Conservation (phyloP, 2,329 filamentous ascomycete species). For the Blumeria graminis region DNA sequence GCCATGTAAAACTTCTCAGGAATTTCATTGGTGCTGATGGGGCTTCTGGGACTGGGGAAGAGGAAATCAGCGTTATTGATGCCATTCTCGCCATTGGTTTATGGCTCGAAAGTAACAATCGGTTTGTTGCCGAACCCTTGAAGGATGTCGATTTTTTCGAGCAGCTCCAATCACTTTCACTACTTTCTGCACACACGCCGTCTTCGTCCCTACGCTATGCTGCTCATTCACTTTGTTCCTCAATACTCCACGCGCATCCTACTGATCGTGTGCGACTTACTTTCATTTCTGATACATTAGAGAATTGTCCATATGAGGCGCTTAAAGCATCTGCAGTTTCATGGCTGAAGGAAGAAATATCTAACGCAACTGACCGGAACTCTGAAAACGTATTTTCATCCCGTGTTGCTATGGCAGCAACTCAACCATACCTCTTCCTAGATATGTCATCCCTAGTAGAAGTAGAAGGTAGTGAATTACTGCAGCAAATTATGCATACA, state of each 20-base stretch:
- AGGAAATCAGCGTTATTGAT: conserved; percentile 30
- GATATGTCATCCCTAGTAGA: conserved; percentile 24
- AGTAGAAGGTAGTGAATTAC: conserved; percentile 19
- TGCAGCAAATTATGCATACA: conserved; percentile 27
- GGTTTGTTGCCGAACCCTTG: conserved; percentile 17
- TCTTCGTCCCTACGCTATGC: conserved; percentile 17
- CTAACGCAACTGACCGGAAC: conserved; percentile 17
- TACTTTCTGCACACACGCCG: conserved; percentile 17
- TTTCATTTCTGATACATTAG: conserved; percentile 39
- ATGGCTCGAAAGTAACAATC: conserved; percentile 28
- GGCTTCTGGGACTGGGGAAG: conserved; percentile 20
- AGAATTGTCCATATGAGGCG: conserved; percentile 38
- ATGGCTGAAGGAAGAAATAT: conserved; percentile 39
- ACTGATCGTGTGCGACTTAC: conserved; percentile 31
- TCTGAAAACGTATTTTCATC: conserved; percentile 22
- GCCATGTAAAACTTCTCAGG: conserved; percentile 29
- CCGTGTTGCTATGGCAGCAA: conserved; percentile 29
- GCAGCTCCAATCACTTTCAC: conserved; percentile 27
- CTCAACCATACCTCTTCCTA: conserved; percentile 39
- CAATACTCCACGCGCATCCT: conserved; percentile 28
- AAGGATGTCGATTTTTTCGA: conserved; percentile 25
- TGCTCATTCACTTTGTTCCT: conserved; percentile 16
- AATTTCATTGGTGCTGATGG: conserved; percentile 28
- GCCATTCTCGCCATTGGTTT: conserved; percentile 34
- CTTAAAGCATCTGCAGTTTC: conserved; percentile 37